These are phyloP conservation scores for Phytophthora macrochlamydospora DNA, from an alignment of 352 stramenopile species.

Conservation along the genomic window DNA sequence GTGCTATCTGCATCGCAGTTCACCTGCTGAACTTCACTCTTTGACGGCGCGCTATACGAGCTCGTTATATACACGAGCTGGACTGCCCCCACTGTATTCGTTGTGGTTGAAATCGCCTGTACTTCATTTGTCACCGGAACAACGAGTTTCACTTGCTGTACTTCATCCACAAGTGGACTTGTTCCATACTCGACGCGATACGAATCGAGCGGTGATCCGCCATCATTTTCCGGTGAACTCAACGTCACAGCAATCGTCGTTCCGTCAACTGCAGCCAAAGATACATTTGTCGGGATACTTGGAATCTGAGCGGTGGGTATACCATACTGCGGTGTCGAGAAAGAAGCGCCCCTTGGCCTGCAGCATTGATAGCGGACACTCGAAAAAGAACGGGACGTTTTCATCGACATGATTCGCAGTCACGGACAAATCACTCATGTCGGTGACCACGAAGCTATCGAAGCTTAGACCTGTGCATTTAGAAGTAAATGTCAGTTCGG, in stretches of 20 bases:
- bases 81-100: constrained; percentile 75
- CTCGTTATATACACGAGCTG: constrained; percentile 91
- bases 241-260: constrained; percentile 87
- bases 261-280: constrained; percentile 85
- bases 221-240: constrained; percentile 78
- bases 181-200: constrained; percentile 93
- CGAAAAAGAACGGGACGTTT: constrained; percentile 95
- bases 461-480: constrained; percentile 68
- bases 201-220: constrained; percentile 83
- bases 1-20: constrained; percentile 89
- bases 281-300: constrained; percentile 66
- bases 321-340: constrained; percentile 85
- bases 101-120: constrained; percentile 76
- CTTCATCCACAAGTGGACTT: constrained; percentile 81
- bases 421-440: constrained; percentile 86
- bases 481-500: constrained; percentile 1
- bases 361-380: constrained; percentile 91
- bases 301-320: constrained; percentile 88
- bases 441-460: constrained; percentile 87
- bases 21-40: constrained; percentile 90
- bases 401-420: constrained; percentile 89
- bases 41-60: constrained; percentile 57
- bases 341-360: constrained; percentile 69
- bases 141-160: constrained; percentile 67
- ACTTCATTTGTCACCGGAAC: constrained; percentile 77